Percentiles rank a stretch among this genome's conserved stretches.
phyloP scores from a whole-genome alignment of 495 filamentous ascomycete genomes.

The Staphylotrichum longicolle region DNA sequence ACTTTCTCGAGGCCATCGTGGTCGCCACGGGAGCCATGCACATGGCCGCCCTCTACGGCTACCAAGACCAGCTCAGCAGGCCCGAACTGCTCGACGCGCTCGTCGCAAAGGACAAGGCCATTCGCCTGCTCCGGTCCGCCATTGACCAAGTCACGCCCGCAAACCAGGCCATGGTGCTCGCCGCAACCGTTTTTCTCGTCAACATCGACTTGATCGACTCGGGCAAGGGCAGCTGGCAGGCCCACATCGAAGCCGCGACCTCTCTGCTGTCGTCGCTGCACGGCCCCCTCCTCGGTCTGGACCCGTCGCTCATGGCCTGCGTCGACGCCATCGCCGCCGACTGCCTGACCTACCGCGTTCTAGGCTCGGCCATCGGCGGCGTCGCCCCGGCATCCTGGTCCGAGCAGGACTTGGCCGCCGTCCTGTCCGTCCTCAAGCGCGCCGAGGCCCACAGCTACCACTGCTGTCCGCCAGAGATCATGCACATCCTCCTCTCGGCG shows the following conservation, averaged over 20 bases:
- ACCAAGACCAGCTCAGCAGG: constrained; percentile 25
- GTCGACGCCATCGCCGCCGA: constrained; percentile 46
- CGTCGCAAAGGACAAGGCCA: constrained; percentile 48
- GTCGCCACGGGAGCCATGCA: constrained; percentile 57
- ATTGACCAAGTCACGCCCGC: constrained; percentile 31
- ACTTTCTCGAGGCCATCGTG: constrained; percentile 50
- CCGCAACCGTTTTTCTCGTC: constrained; percentile 55
- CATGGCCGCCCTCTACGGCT: constrained; percentile 38
- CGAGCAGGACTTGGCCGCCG: constrained; percentile 26
- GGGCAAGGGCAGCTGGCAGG: constrained; percentile 54
- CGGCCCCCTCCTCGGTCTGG: constrained; percentile 24
- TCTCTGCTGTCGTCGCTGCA: constrained; percentile 39
- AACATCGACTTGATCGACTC: constrained; percentile 59
- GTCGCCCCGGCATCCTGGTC: constrained; percentile 13
- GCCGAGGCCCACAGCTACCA: constrained; percentile 49
- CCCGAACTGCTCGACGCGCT: constrained; percentile 49
- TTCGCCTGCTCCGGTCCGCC: constrained; percentile 42
- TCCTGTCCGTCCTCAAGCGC: constrained; percentile 38
- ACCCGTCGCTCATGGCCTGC: constrained; percentile 35
- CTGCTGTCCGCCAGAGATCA: constrained; percentile 44
- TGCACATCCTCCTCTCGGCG: constrained; percentile 38
- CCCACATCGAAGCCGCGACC: constrained; percentile 52
- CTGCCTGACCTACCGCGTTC: constrained; percentile 45
- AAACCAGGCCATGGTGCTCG: constrained; percentile 45
- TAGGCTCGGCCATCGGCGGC: constrained; percentile 36